Base-by-base conservation (phyloP, 257 asterid species). In the Prunella vulgaris region DNA sequence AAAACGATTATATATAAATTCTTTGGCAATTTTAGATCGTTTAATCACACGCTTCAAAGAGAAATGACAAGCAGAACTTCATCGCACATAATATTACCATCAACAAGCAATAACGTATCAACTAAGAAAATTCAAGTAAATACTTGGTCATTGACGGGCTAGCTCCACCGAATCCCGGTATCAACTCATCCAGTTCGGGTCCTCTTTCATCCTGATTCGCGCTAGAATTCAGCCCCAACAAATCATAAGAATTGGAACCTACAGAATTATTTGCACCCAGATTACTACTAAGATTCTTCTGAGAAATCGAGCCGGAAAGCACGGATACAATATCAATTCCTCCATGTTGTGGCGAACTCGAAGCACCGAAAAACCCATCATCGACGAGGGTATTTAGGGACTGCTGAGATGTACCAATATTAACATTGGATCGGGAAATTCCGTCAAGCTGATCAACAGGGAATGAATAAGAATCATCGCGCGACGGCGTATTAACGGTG, bases 381-480 rank as follows among this genome's bases (percentile, higher is more conserved):
- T 60, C 86, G 14, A 71, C 85, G 30, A 73, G 65, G 30, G 54
- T 20, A 60, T 68, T 74, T 3, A 51, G 82, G 0, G 84, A 42
- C 48, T 79, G 81, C 65, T 68, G 59, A n/a, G 70, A 28, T 64
- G 57, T 66, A 46, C 35, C 42, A 44, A 42, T 20, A 63, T 51
- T 68, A 17, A 63, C 73, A 40, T 68, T 70, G 71, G 93, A 72
- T 64, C 79, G 69, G 32, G 89, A 91, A 69, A 85, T 73, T 15
- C 90, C 93, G 68, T 84, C 97, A 32, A 90, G 93, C 82, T 86
- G 88, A 69, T 89, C 88, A 37, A 87, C 84, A 32, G 86, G 83
- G n/a, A 84, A 74, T 7, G 86, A 74, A 69, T 61, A 69, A 25
- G 83, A 74, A 71, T 77, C 86, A 48, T 75, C 67, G 71, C 80